Evolutionary conservation across 495 filamentous ascomycete genomes (phyloP).

Genomic region (Tuber magnatum): DNA sequence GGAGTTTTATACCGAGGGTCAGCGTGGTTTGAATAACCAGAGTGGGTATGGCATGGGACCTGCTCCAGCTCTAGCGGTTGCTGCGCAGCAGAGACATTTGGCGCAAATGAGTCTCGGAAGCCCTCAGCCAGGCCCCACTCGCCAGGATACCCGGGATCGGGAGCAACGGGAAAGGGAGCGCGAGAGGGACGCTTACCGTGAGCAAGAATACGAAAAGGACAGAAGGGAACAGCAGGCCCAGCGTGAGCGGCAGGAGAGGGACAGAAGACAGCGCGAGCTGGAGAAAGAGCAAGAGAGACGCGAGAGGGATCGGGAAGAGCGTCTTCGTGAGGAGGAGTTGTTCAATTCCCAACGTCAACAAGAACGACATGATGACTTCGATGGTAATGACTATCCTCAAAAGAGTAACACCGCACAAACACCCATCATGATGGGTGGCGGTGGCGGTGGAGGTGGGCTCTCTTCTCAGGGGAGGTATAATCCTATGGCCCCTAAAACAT

Average conservation of each 20-base stretch:
- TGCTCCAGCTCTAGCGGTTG: constrained; percentile 51
- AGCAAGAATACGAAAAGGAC: constrained; percentile 38
- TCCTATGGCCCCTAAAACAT: constrained; percentile 57
- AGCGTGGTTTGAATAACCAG: constrained; percentile 55
- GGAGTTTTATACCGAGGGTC: constrained; percentile 83
- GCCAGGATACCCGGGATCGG: constrained; percentile 53
- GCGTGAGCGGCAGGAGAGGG: constrained; percentile 42
- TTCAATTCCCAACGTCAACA: constrained; percentile 23
- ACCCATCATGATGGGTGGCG: constrained; percentile 55
- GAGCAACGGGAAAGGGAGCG: constrained; percentile 48
- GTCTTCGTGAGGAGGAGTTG: constrained; percentile 36
- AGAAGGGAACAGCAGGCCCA: constrained; percentile 36
- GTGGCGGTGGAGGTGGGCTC: constrained; percentile 50
- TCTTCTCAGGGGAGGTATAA: constrained; percentile 63
- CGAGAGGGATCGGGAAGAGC: constrained; percentile 35
- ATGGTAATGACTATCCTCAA: constrained; percentile 38
- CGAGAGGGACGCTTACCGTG: constrained; percentile 48
- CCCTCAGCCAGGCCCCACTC: constrained; percentile 71
- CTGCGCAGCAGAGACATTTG: constrained; percentile 43
- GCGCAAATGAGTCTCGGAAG: constrained; percentile 52
- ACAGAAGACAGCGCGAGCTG: constrained; percentile 41
- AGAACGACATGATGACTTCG: constrained; percentile 21
- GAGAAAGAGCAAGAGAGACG: constrained; percentile 41
- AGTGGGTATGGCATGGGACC: constrained; percentile 65
- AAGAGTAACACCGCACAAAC: constrained; percentile 30